These are phyloP conservation scores for Suhomyces maxii DNA, from an alignment of 1,139 yeast species.

Conservation along the genomic window DNA sequence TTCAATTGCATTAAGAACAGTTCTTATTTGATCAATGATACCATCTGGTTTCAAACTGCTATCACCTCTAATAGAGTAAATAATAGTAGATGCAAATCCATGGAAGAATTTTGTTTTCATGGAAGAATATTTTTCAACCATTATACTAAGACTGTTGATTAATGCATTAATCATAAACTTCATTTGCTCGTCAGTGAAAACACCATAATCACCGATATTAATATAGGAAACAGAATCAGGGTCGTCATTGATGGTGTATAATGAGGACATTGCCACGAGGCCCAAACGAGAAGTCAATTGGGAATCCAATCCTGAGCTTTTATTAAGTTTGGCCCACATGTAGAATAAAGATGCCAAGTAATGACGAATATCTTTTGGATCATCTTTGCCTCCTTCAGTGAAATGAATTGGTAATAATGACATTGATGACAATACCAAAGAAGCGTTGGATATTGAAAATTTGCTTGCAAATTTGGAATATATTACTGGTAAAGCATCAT, in stretches of 20 bases:
- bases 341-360: conserved; percentile 69
- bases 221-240: conserved; percentile 14
- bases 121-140: conserved; percentile 40
- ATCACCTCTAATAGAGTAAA: conserved; percentile 63
- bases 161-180: conserved; percentile 57
- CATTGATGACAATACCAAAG: conserved; percentile 57
- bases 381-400: conserved; percentile 23
- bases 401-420: conserved; percentile 50
- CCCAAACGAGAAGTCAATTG: conserved; percentile 70
- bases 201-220: conserved; percentile 47
- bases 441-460: conserved; percentile 60
- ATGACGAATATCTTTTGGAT: conserved; percentile 46
- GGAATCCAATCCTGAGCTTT: conserved; percentile 61
- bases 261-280: conserved; percentile 54
- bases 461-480: conserved; percentile 43
- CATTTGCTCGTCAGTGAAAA: conserved; percentile 63
- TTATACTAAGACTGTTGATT: conserved; percentile 53
- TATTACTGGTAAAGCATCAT: conserved; percentile 37
- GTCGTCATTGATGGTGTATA: conserved; percentile 32
- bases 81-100: conserved; percentile 62
- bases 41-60: conserved; percentile 40
- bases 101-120: conserved; percentile 48
- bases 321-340: conserved; percentile 66
- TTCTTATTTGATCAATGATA: conserved; percentile 53
- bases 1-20: conserved; percentile 67